Base-by-base conservation (phyloP, 148 eudicot species). In the Suaeda aralocaspica region DNA sequence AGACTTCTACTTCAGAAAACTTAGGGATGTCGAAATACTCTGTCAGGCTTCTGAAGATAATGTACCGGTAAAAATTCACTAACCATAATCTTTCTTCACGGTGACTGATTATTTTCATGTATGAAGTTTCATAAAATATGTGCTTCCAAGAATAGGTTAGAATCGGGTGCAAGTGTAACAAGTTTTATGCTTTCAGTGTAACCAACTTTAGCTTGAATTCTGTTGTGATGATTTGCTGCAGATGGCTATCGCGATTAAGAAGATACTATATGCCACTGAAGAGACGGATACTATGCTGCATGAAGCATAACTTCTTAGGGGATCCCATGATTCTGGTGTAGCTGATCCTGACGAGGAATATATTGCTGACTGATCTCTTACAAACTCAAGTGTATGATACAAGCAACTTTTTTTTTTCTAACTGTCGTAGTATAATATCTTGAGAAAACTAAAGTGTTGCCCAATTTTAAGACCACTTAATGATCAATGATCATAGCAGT, bases 1-100 rank as follows among this genome's bases (percentile, higher is more conserved):
- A 67, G 96, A 93, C 70, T 93, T 88, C 74, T 93, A 93, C 81
- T 93, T 90, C 66, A 83, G 88, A 12, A 93, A 93, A 68, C 74
- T 93, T 66, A 78, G 95, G 44, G 96, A 93, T 80, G 80, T 93
- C 31, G 96, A 93, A 79, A 79, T 88, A 66, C 88, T 93, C 42
- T 93, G 96, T 79, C 96, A 90, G 78, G 74, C 83, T 57, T 74
- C 92, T 28, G 84, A 85, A 52, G 95, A 87, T 72, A 59, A 81
- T 66, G 68, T 68, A 9, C 92, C 92, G 76, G 98, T 93, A 83
- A 88, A 83, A 52, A 31, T 68, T 51, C 36, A 3, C 55, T 16
- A 66, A 18, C 19, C 7, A 49, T 19, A 16, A 31, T 15, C 59
- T 62, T 51, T 33, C 57, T 6, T 51, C 26, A 51, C 22, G 42